Conservation (phyloP, 1,284 basidiomycete species). For the Ceratobasidium sp. region DNA sequence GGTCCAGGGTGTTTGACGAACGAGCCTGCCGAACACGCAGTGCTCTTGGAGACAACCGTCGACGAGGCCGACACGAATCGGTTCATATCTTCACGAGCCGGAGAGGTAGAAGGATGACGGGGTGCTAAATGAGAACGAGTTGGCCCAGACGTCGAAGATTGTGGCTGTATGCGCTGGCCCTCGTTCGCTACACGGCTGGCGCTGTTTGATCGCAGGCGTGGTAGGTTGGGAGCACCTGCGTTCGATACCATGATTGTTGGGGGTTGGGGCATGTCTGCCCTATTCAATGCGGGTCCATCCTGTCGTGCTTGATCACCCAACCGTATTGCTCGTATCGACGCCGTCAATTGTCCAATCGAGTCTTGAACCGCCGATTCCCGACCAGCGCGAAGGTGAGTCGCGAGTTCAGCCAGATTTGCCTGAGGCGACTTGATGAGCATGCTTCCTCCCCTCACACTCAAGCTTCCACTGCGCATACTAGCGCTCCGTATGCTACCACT, state of each 20-base stretch:
- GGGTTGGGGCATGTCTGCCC: neutral
- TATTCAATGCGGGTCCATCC: neutral
- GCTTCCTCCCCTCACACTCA: slow-evolving; percentile 11
- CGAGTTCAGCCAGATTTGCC: neutral
- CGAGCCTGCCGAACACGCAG: slow-evolving; percentile 59
- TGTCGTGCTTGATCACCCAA: slow-evolving; percentile 5
- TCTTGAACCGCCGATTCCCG: slow-evolving; percentile 26
- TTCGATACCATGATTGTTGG: slow-evolving; percentile 14
- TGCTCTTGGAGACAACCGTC: slow-evolving; percentile 20
- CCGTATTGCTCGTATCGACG: neutral
- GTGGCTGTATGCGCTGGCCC: slow-evolving; percentile 12
- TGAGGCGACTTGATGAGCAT: neutral
- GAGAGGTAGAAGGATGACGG: slow-evolving; percentile 54
- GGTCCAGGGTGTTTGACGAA: slow-evolving; percentile 85
- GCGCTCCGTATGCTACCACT: slow-evolving; percentile 10
- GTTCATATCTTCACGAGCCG: slow-evolving; percentile 73
- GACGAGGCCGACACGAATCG: slow-evolving; percentile 75
- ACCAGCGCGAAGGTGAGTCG: slow-evolving; percentile 26
- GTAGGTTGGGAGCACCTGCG: slow-evolving; percentile 19
- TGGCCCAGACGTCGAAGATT: slow-evolving; percentile 43
- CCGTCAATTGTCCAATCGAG: neutral
- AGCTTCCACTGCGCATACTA: slow-evolving; percentile 17
- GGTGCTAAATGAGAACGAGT: slow-evolving; percentile 53
- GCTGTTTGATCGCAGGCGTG: neutral
- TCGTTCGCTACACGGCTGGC: neutral